These are phyloP conservation scores for Starmerella scarabaei DNA, from an alignment of 805 yeast species.

Conservation along the genomic window DNA sequence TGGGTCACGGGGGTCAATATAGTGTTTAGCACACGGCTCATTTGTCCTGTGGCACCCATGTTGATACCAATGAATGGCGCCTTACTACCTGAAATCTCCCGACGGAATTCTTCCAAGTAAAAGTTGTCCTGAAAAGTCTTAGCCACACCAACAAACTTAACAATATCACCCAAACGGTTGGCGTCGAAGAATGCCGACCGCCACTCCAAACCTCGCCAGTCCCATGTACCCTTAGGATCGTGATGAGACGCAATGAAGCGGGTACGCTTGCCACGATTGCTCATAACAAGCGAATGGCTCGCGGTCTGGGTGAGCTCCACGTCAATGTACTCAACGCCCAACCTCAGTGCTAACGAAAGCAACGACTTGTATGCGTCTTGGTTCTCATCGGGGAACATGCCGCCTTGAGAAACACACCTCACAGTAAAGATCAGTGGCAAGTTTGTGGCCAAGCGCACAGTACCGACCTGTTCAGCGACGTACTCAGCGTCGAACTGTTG, in stretches of 20 bases:
- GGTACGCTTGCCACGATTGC: constrained; percentile 45
- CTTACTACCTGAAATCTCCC: constrained; percentile 30
- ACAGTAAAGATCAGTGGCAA: constrained; percentile 75
- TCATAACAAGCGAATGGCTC: constrained; percentile 31
- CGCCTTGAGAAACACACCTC: constrained; percentile 71
- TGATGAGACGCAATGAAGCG: constrained; percentile 74
- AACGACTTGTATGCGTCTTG: constrained; percentile 37
- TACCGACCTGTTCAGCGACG: constrained; percentile 62
- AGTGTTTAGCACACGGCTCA: constrained; percentile 65
- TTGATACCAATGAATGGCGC: constrained; percentile 74
- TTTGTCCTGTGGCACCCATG: constrained; percentile 61
- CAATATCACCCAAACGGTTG: constrained; percentile 48
- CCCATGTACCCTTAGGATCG: constrained; percentile 48
- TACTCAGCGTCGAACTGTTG: constrained; percentile 35
- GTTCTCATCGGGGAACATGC: constrained; percentile 55
- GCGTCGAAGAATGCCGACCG: constrained; percentile 59
- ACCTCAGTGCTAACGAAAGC: constrained; percentile 49
- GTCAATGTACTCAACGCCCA: constrained; percentile 73
- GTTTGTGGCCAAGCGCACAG: constrained; percentile 47
- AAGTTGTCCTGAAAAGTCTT: constrained; percentile 51
- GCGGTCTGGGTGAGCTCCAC: constrained; percentile 59
- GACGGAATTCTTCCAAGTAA: constrained; percentile 55
- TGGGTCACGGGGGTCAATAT: constrained; percentile 79
- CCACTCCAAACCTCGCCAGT: constrained; percentile 67
- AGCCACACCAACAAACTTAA: constrained; percentile 79